These are phyloP conservation scores for Pichia cephalocereana DNA, from an alignment of 805 yeast genomes.

Conservation along the genomic window DNA sequence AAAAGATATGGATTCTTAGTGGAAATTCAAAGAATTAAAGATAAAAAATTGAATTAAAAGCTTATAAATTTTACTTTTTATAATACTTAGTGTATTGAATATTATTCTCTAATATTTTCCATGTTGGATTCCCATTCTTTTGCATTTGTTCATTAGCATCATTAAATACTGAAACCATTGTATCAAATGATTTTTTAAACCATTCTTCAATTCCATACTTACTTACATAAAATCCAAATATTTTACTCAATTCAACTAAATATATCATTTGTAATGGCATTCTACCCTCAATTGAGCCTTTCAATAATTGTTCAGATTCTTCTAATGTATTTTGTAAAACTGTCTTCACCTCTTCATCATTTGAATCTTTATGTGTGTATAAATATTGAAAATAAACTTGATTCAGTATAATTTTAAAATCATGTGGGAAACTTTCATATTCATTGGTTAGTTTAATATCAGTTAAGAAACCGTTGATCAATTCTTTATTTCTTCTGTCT, in stretches of 20 bases:
- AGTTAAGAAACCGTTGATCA: neutral
- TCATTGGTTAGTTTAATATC: neutral
- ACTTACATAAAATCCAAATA: conserved; percentile 6
- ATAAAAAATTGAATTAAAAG: neutral
- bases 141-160: neutral
- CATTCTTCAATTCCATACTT: neutral
- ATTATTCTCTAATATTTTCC: neutral
- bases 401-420: neutral
- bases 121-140: neutral
- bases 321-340: neutral
- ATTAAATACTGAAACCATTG: neutral
- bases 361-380: neutral
- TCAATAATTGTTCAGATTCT: neutral
- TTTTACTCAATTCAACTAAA: conserved; percentile 7
- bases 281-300: neutral
- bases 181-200: conserved; percentile 1
- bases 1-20: conserved; percentile 51
- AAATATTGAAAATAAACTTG: conserved; percentile 3
- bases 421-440: neutral
- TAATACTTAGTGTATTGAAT: too few species aligned
- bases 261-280: conserved; percentile 4
- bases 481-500: neutral
- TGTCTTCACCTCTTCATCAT: neutral
- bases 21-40: conserved; percentile 26
- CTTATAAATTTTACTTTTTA: too few species aligned